Evolutionary conservation across 768 basidiomycete genomes (phyloP).

Genomic region (Leccinum fibrillosum): DNA sequence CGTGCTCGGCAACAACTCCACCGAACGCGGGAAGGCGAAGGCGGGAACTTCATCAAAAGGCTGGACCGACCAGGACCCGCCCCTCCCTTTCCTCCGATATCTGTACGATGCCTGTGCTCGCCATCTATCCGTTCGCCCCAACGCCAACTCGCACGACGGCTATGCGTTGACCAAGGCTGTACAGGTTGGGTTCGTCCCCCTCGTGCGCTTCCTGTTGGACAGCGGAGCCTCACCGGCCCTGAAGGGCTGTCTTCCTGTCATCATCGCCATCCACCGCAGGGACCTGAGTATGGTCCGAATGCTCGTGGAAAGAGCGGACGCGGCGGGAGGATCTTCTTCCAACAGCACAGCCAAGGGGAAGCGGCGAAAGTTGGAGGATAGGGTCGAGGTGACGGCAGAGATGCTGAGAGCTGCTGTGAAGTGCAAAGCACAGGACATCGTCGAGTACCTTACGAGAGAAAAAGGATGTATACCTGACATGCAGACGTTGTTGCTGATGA

Average conservation of each 20-base stretch:
- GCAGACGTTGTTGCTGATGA: slow-evolving; percentile 50
- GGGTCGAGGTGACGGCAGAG: slow-evolving; percentile 47
- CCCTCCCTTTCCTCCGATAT: slow-evolving; percentile 62
- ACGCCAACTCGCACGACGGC: slow-evolving; percentile 69
- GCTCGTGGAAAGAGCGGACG: slow-evolving; percentile 62
- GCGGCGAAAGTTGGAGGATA: slow-evolving; percentile 55
- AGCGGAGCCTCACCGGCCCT: slow-evolving; percentile 67
- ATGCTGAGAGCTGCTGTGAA: slow-evolving; percentile 70
- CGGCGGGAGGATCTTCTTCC: slow-evolving; percentile 17
- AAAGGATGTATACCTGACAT: slow-evolving; percentile 75
- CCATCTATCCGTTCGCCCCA: slow-evolving; percentile 38
- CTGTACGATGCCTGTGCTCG: slow-evolving; percentile 40
- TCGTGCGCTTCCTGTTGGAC: slow-evolving; percentile 68
- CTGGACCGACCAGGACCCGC: slow-evolving; percentile 52
- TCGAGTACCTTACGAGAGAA: slow-evolving; percentile 65
- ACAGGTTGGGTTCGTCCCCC: slow-evolving; percentile 54
- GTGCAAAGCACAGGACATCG: slow-evolving; percentile 63
- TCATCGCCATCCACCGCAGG: slow-evolving; percentile 70
- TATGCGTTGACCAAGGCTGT: slow-evolving; percentile 84
- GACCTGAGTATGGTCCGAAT: slow-evolving; percentile 67
- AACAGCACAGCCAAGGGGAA: slow-evolving; percentile 34
- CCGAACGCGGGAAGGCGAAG: too few relatives aligned
- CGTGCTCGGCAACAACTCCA: too few relatives aligned
- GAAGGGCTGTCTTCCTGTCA: slow-evolving; percentile 63
- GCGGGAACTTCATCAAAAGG: not conserved